Evolutionary conservation across 371 early-diverging fungal genomes (phyloP), one percentile per base, ranked within the genome.

Genomic region (Entomophthora muscae): DNA sequence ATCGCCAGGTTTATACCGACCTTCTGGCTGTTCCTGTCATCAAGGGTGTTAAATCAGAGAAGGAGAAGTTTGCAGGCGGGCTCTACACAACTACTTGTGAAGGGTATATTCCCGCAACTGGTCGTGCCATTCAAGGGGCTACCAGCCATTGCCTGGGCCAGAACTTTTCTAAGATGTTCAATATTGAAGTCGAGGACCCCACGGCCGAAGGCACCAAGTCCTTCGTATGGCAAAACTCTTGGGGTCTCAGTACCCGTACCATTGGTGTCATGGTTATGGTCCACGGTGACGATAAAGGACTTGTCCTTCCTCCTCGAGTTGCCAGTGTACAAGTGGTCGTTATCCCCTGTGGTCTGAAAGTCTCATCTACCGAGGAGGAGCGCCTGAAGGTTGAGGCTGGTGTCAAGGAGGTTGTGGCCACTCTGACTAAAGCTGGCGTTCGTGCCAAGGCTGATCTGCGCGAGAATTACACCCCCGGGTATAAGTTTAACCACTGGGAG

Each of bases 401-500:
- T 66, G 83, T 84, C 67, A 85, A 83, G 56, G 85, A 83, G 33
- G 78, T 88, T 30, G 83, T 78, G 51, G 73, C 72, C 33, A 78
- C 76, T 31, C 80, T 96, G 69, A 86, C 88, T 73, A 79, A 78
- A 68, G 81, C 76, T 30, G 95, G 93, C 52, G 73, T 99, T 54
- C 83, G 98, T 63, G 87, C 84, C 68, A 89, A 93, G 76, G 73
- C 88, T 31, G 99, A 99, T 74, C 67, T 84, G 66, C 82, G 98
- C 59, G 87, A 89, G 33, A 91, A 88, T 73, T 89, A 93, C 80
- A 91, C 95, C 58, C 93, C 97, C 64, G 99, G 99, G 23, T 96
- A 88, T 86, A 99, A 99, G 81, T 99, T 91, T 83, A 99, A 97
- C 80, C 96, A 99, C 81, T 99, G 99, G 99, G 99, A 99, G 76